Evolutionary conservation across 208 protist genomes (phyloP).

Genomic region (Herpetomonas samuelpessoai): DNA sequence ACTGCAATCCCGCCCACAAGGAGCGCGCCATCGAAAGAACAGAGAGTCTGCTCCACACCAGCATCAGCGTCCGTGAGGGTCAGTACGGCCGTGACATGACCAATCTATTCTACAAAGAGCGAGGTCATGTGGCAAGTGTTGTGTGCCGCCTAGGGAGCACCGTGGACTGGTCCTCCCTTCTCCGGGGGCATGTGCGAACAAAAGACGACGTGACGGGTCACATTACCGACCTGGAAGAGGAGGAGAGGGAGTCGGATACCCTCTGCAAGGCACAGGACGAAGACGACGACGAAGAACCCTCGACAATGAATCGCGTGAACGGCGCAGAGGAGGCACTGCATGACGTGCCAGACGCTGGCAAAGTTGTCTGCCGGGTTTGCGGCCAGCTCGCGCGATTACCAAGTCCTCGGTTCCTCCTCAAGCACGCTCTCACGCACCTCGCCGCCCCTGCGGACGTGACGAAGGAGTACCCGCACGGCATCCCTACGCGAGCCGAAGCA

Average conservation of each 20-base stretch:
- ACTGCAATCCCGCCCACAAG: slow-evolving; percentile 88
- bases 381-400: slow-evolving; percentile 35
- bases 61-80: slow-evolving; percentile 27
- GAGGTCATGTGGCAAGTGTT: slow-evolving; percentile 67
- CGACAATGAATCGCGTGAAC: neutral
- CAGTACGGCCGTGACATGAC: slow-evolving; percentile 19
- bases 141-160: slow-evolving; percentile 45
- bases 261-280: no score
- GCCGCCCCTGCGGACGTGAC: neutral
- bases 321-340: neutral
- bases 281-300: neutral
- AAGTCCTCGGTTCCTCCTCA: slow-evolving; percentile 28
- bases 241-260: no score
- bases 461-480: no score
- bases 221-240: slow-evolving; percentile 3
- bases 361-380: slow-evolving; percentile 57
- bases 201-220: slow-evolving; percentile 9
- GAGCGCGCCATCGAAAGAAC: slow-evolving; percentile 59
- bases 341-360: slow-evolving; percentile 8
- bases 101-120: slow-evolving; percentile 73
- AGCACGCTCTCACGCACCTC: slow-evolving; percentile 47
- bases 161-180: slow-evolving; percentile 49
- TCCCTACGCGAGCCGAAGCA: slow-evolving; percentile 25
- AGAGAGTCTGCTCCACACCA: slow-evolving; percentile 51
- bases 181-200: slow-evolving; percentile 48